These are phyloP conservation scores for Grosmannia clavigera DNA, from an alignment of 2,329 filamentous ascomycete genomes.

Conservation along the genomic window DNA sequence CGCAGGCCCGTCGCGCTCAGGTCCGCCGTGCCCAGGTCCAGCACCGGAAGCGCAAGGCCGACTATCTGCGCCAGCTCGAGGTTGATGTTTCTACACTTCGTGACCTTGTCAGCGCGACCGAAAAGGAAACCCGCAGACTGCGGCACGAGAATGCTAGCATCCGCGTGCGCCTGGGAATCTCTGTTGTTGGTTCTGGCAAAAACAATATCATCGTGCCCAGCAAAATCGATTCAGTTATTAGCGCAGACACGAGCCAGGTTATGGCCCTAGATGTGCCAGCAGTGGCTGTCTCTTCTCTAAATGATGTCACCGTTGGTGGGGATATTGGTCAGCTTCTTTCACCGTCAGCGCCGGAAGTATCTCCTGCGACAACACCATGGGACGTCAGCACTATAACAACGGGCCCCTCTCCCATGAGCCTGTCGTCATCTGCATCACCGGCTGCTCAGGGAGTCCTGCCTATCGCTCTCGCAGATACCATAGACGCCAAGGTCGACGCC, in stretches of 20 bases:
- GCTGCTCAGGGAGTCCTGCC: not conserved
- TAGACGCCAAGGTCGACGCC: not conserved
- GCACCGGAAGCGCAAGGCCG: slow-evolving; percentile 43
- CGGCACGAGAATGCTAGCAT: slow-evolving; percentile 32
- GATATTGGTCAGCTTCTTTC: not conserved
- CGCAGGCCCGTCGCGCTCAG: slow-evolving; percentile 35
- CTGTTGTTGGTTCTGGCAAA: not conserved
- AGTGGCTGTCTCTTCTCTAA: not conserved
- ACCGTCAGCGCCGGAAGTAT: not conserved
- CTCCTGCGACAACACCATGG: not conserved
- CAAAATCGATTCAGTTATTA: not conserved
- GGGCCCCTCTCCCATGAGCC: not conserved
- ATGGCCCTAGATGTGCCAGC: not conserved
- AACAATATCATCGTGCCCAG: not conserved
- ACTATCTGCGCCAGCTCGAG: slow-evolving; percentile 43
- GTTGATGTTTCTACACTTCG: slow-evolving; percentile 34
- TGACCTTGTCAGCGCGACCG: slow-evolving; percentile 30
- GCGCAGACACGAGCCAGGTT: not conserved
- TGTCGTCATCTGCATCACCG: not conserved
- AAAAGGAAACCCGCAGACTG: slow-evolving; percentile 26
- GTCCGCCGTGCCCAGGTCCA: slow-evolving; percentile 41
- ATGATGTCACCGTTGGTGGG: not conserved
- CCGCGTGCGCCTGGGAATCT: slow-evolving; percentile 19
- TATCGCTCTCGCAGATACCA: not conserved
- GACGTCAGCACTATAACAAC: not conserved